These are phyloP conservation scores for Cytospora mali DNA, from an alignment of 2,329 filamentous ascomycete species.

Conservation along the genomic window DNA sequence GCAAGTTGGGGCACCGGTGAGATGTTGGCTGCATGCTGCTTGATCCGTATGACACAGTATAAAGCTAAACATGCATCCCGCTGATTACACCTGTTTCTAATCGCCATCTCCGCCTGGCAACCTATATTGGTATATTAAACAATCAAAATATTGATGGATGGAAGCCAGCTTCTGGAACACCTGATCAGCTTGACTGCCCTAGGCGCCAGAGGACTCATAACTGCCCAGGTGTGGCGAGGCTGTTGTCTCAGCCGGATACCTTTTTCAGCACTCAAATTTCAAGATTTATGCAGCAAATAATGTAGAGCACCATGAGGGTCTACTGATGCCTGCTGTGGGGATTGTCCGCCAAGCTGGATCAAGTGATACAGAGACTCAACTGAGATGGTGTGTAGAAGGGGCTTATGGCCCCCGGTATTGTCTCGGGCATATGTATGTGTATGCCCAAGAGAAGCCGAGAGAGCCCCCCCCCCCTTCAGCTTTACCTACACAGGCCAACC, in stretches of 20 bases:
- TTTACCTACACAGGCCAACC: too few species aligned
- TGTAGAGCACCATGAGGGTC: background rate
- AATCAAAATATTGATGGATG: background rate
- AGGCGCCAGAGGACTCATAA: background rate
- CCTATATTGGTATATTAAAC: background rate
- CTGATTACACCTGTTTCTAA: background rate
- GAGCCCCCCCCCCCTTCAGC: too few species aligned
- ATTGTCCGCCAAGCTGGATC: conserved; percentile 15
- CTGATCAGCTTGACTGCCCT: background rate
- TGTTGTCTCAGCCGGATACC: conserved; percentile 16
- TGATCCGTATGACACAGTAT: conserved; percentile 21
- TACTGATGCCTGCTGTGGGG: background rate
- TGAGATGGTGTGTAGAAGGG: conserved; percentile 12
- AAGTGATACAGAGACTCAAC: conserved; percentile 19
- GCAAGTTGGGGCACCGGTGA: conserved; percentile 25
- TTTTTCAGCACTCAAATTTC: too few species aligned
- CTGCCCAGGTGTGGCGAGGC: conserved; percentile 18
- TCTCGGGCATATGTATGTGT: background rate
- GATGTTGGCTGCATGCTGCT: conserved; percentile 27
- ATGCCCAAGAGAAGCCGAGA: too few species aligned
- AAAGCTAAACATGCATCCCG: conserved; percentile 7
- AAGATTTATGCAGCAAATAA: background rate
- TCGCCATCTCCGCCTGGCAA: background rate
- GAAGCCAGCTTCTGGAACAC: background rate
- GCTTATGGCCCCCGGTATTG: background rate